Evolutionary conservation across 345 rosid species (phyloP), one percentile per base, ranked within the genome.

Genomic region (Bretschneidera sinensis): DNA sequence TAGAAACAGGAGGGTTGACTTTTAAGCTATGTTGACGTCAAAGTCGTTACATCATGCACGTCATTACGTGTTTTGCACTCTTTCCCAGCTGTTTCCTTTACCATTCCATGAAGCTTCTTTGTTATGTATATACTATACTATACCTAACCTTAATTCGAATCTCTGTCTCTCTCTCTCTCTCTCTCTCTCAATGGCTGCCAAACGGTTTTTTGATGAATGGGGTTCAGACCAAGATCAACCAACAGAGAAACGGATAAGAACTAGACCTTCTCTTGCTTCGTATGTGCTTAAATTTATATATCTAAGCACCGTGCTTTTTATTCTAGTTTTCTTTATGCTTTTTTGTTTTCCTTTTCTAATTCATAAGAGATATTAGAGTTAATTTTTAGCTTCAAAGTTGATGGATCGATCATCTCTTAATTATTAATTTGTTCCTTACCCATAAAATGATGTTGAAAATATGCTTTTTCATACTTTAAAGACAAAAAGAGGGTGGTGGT

Each of bases 251-350:
- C 73, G 87, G 43, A 61, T 68, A 48, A 81, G 77, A 74, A 45
- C 72, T 22, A 59, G 55, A 53, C 87, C 95, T 56, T 64, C 92
- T n/a, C 64, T 89, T 56, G 80, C 88, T 21, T 84, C 96, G 98
- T 92, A 85, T 13, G 92, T 69, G 2, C 21, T 39, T 43, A 9
- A 20, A 15, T 43, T 28, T 28, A 3, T 28, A 8, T 8, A n/a
- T n/a, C n/a, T n/a, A n/a, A n/a, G 8, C 3, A 28, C 33, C 33
- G 8, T 28, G 33, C 33, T 28, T 28, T 28, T 8, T 28, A 2
- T 28, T 28, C 8, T 8, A 28, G n/a, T 28, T 8, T 28, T 3
- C 5, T 28, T 28, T 8, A 28, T 28, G 33, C 19, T 54, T 34
- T 8, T 24, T 13, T n/a, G n/a, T 9, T 9, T 16, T 13, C 15